A percentile compares a stretch with the other conserved stretches of the same genome.
Evolutionary conservation across 768 basidiomycete genomes (phyloP).

Genomic region (Boletus rubescentipes): DNA sequence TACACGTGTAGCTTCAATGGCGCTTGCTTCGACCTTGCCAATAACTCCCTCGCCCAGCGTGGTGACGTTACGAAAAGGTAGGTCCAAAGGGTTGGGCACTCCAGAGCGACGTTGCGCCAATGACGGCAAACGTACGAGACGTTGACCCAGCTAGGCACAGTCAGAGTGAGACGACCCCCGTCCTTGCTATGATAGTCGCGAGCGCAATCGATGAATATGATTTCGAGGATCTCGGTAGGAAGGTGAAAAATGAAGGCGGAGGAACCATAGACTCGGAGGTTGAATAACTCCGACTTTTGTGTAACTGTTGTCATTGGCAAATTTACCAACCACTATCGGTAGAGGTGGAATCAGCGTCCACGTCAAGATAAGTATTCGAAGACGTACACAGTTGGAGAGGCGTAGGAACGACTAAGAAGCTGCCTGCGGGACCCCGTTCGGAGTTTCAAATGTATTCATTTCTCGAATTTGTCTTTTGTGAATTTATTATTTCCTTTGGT

Average conservation of each 20-base stretch:
- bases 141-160: neutral
- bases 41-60: slow-evolving; percentile 40
- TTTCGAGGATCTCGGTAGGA: slow-evolving; percentile 13
- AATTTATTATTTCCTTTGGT: neutral
- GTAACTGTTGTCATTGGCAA: too few relatives aligned
- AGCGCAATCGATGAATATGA: slow-evolving; percentile 13
- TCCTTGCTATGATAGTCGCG: neutral
- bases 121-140: slow-evolving; percentile 16
- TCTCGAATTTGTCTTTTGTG: too few relatives aligned
- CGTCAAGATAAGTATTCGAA: too few relatives aligned
- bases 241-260: slow-evolving; percentile 10
- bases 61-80: slow-evolving; percentile 30
- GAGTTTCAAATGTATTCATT: slow-evolving; percentile 24
- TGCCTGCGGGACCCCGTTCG: slow-evolving; percentile 4
- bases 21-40: slow-evolving; percentile 43
- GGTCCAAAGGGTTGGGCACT: slow-evolving; percentile 33
- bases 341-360: too few relatives aligned
- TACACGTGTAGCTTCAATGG: slow-evolving; percentile 7
- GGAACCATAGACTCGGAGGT: neutral
- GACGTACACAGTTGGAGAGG: too few relatives aligned
- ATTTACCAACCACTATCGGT: too few relatives aligned
- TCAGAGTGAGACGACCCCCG: neutral
- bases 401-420: too few relatives aligned
- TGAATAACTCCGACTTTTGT: too few relatives aligned
- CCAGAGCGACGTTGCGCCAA: neutral